Base-by-base conservation (phyloP, 176 grass and related monocot genomes). In the Phoenix roebelenii region DNA sequence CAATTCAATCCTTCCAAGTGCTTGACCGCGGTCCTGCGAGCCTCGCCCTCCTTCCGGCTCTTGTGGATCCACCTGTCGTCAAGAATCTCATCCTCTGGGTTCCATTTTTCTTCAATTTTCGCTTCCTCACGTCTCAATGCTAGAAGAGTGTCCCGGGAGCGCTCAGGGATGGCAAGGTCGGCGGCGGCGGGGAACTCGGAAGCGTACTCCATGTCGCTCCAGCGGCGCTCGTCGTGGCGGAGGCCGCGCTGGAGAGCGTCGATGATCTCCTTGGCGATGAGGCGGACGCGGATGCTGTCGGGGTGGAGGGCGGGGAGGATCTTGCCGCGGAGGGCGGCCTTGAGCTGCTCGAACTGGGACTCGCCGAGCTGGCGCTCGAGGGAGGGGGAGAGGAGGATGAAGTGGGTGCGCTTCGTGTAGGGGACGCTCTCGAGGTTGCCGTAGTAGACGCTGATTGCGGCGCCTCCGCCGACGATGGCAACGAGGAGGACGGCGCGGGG, bases 221-320 rank as follows among this genome's bases (percentile, higher is more conserved):
- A 72, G 44, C 32, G 55, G 54, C 58, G 28, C 72, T 32, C 64
- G 5, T 57, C 25, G 65, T 50, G 72, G 50, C 57, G 67, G 7
- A 97, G 58, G 55, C 92, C 87, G 28, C 78, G 80, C 30, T 83
- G 69, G 54, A 96, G 64, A 1, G 92, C 92, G 65, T 79, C 52
- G 61, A 96, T 83, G 72, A 96, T 85, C 18, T 87, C 80, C 14
- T 72, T 67, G 56, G 86, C 74, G 83, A 96, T 88, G 58, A 90
- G 80, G 57, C 83, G 83, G 7, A 96, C 78, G 62, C 92, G 86
- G 67, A 96, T 50, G 64, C 83, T 90, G 23, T 96, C 92, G 17
- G 92, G 92, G 81, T 96, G 86, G 80, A 96, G 76, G 50, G 83
- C 76, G 22, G 92, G 81, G 23, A 96, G 80, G 59, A 96, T 88